Percentiles rank a stretch among this genome's conserved stretches.
Conservation (phyloP, 2,329 filamentous ascomycete species). For the Triangularia setosa region DNA sequence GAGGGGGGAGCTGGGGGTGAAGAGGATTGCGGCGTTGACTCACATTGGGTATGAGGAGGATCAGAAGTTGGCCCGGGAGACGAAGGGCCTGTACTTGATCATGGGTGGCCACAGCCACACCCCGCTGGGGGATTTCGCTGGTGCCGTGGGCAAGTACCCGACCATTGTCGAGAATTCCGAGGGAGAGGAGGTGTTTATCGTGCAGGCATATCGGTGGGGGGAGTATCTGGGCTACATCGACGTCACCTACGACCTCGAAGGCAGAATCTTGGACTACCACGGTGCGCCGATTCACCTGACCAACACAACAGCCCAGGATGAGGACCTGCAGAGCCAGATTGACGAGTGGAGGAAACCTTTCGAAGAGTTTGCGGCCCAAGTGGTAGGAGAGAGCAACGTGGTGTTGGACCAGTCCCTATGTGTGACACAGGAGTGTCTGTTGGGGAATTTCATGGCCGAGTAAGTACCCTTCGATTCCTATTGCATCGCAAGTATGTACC, state of each 20-base stretch:
- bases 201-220: conserved; percentile 65
- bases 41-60: conserved; percentile 66
- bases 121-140: conserved; percentile 56
- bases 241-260: conserved; percentile 57
- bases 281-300: conserved; percentile 62
- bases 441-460: conserved; percentile 54
- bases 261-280: conserved; percentile 59
- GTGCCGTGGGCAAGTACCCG: conserved; percentile 57
- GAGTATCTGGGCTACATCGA: conserved; percentile 67
- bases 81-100: conserved; percentile 62
- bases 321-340: conserved; percentile 54
- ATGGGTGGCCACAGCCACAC: conserved; percentile 61
- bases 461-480: conserved; percentile 23
- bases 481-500: background rate
- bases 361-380: conserved; percentile 54
- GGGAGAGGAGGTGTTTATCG: conserved; percentile 64
- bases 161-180: conserved; percentile 58
- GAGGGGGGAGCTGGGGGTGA: conserved; percentile 57
- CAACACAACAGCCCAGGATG: conserved; percentile 56
- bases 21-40: conserved; percentile 61
- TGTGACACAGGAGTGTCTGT: conserved; percentile 53
- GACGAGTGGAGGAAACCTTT: conserved; percentile 58
- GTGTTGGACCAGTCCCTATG: conserved; percentile 58
- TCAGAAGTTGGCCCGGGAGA: conserved; percentile 55
- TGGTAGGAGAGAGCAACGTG: conserved; percentile 52